Conservation (phyloP, 1,284 basidiomycete genomes). For the Microbotryum violaceum region DNA sequence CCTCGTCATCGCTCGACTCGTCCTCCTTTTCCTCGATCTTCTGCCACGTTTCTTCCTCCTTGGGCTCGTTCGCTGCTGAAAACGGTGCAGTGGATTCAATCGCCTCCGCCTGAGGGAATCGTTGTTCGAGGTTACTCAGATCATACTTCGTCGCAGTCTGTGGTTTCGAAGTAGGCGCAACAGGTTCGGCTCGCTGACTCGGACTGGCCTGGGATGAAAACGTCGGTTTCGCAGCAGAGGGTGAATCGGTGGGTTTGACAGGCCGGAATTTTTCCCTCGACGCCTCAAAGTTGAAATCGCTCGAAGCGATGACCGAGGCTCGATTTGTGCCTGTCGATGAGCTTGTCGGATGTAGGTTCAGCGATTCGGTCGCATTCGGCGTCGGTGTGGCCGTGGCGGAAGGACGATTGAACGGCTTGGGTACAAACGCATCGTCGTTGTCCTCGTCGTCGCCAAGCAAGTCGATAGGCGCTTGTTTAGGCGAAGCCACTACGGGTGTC, state of each 20-base stretch:
- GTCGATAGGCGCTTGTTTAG: constrained; percentile 8
- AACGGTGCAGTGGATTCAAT: not conserved
- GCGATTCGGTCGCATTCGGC: not conserved
- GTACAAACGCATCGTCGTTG: constrained; percentile 4
- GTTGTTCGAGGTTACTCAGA: constrained; percentile 3
- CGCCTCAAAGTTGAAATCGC: not conserved
- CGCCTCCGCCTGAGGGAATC: constrained; percentile 17
- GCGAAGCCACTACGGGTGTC: no score
- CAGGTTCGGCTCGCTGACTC: no score
- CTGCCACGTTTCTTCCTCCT: constrained; percentile 14
- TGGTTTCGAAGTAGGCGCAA: no score
- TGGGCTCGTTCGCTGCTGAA: no score
- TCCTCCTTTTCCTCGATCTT: constrained; percentile 24
- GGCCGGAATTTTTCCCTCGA: constrained; percentile 28
- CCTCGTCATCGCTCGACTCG: constrained; percentile 31
- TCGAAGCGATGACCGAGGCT: constrained; percentile 7
- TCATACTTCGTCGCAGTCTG: not conserved
- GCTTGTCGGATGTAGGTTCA: not conserved
- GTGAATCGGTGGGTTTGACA: not conserved
- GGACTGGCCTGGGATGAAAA: no score
- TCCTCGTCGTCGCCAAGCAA: constrained; percentile 30
- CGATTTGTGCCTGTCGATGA: not conserved
- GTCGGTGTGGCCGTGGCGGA: not conserved
- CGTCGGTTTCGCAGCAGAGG: not conserved
- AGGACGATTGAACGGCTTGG: not conserved